phyloP scores from a whole-genome alignment of 768 basidiomycete species.

The Clitopilus passeckerianus region DNA sequence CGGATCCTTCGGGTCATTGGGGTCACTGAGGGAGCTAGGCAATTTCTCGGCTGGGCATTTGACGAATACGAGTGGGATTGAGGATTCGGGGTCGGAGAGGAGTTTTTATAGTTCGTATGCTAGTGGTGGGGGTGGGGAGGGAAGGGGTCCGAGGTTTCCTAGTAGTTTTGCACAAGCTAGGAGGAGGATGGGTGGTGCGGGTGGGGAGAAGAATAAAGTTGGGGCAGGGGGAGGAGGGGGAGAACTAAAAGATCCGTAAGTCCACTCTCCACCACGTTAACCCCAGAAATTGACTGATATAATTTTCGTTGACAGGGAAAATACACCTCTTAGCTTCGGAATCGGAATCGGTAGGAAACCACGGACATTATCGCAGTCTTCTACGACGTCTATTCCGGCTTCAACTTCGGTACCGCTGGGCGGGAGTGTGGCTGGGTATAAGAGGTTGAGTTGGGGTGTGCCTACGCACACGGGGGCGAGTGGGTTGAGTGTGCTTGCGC shows the following conservation, averaged over 20 bases:
- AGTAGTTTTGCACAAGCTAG: conserved; percentile 68
- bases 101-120: conserved; percentile 22
- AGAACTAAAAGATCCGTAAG: not conserved
- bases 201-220: conserved; percentile 6
- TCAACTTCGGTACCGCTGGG: conserved; percentile 1
- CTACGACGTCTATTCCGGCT: not conserved
- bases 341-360: not conserved
- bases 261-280: not conserved
- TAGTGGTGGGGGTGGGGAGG: conserved; percentile 58
- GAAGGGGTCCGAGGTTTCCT: conserved; percentile 79
- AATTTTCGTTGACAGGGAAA: not conserved
- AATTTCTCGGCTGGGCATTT: conserved; percentile 15
- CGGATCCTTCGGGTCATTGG: conserved; percentile 18
- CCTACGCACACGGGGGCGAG: not conserved
- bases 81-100: conserved; percentile 8
- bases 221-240: not conserved
- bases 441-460: conserved; percentile 13
- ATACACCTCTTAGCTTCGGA: not conserved
- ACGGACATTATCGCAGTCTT: not conserved
- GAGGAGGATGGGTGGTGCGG: conserved; percentile 59
- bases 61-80: conserved; percentile 11
- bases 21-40: conserved; percentile 2
- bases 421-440: conserved; percentile 7
- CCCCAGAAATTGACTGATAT: not conserved
- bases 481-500: not conserved